Evolutionary conservation across 2,329 filamentous ascomycete genomes (phyloP).

Genomic region (Malbranchea cinnamomea): DNA sequence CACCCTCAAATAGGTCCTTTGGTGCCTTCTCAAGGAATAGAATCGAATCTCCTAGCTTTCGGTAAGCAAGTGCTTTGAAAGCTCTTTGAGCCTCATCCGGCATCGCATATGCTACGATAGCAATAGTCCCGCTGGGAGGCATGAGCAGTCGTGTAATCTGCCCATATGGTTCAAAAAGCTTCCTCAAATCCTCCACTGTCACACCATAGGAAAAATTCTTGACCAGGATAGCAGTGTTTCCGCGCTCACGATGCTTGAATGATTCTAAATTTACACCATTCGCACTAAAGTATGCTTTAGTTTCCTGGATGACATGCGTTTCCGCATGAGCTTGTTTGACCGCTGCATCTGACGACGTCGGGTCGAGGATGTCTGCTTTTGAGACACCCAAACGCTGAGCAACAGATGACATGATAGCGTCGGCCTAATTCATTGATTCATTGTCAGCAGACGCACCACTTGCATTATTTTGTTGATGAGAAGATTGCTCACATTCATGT

Average conservation of each 20-base stretch:
- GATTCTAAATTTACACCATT: slow-evolving; percentile 86
- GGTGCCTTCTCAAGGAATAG: slow-evolving; percentile 91
- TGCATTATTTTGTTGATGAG: background rate
- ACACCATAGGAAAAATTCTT: slow-evolving; percentile 91
- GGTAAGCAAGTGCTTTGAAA: slow-evolving; percentile 73
- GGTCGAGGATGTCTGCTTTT: slow-evolving; percentile 84
- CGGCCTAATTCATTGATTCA: slow-evolving; percentile 31
- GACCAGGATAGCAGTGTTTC: slow-evolving; percentile 74
- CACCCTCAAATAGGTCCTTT: slow-evolving; percentile 53
- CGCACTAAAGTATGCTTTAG: slow-evolving; percentile 74
- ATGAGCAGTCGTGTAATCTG: slow-evolving; percentile 70
- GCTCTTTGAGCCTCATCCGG: slow-evolving; percentile 67
- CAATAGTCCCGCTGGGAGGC: slow-evolving; percentile 84
- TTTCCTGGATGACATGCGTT: slow-evolving; percentile 91
- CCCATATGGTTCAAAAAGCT: slow-evolving; percentile 74
- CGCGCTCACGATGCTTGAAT: slow-evolving; percentile 72
- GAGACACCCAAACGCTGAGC: slow-evolving; percentile 74
- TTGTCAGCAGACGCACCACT: slow-evolving; percentile 11
- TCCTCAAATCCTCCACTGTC: slow-evolving; percentile 60
- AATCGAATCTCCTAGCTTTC: slow-evolving; percentile 78
- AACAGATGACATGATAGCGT: slow-evolving; percentile 83
- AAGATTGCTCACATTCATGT: slow-evolving; percentile 61
- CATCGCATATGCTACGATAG: slow-evolving; percentile 77
- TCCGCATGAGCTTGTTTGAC: slow-evolving; percentile 96
- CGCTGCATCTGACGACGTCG: slow-evolving; percentile 85